A percentile compares a stretch with the other conserved stretches of the same genome.
Evolutionary conservation across 495 filamentous ascomycete species (phyloP).

Genomic region (Penicillium taxi): DNA sequence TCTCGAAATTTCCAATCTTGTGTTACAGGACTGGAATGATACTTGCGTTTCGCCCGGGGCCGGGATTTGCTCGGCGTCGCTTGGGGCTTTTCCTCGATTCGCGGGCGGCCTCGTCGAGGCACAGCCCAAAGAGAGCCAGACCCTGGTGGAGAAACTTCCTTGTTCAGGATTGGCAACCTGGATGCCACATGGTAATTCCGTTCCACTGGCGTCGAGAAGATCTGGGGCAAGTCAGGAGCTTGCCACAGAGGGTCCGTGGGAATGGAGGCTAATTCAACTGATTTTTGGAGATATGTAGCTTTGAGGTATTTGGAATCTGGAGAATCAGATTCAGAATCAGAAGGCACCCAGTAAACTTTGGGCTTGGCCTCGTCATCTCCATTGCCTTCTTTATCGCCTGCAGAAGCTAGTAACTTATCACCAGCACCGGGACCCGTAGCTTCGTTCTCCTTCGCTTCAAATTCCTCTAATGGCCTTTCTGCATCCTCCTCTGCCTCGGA

Average conservation of each 20-base stretch:
- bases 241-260: conserved; percentile 25
- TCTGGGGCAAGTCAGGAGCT: conserved; percentile 31
- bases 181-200: conserved; percentile 11
- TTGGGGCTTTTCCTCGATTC: conserved; percentile 18
- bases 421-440: too few relatives aligned
- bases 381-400: too few relatives aligned
- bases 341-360: too few relatives aligned
- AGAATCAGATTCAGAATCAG: not conserved
- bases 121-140: conserved; percentile 35
- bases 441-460: too few relatives aligned
- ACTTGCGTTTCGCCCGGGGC: conserved; percentile 20
- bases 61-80: conserved; percentile 15
- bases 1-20: conserved; percentile 41
- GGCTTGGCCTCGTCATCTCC: too few relatives aligned
- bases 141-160: conserved; percentile 28
- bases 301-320: not conserved
- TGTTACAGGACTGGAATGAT: conserved; percentile 29
- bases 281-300: too few relatives aligned
- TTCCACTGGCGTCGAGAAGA: conserved; percentile 29
- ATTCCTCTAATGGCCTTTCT: too few relatives aligned
- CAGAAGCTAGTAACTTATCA: too few relatives aligned
- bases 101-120: conserved; percentile 18
- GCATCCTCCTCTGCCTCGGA: conserved; percentile 2
- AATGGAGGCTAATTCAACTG: too few relatives aligned
- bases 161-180: conserved; percentile 11